Evolutionary conservation across 257 asterid genomes (phyloP), one percentile per base, ranked within the genome.

Genomic region (Fraxinus excelsior): DNA sequence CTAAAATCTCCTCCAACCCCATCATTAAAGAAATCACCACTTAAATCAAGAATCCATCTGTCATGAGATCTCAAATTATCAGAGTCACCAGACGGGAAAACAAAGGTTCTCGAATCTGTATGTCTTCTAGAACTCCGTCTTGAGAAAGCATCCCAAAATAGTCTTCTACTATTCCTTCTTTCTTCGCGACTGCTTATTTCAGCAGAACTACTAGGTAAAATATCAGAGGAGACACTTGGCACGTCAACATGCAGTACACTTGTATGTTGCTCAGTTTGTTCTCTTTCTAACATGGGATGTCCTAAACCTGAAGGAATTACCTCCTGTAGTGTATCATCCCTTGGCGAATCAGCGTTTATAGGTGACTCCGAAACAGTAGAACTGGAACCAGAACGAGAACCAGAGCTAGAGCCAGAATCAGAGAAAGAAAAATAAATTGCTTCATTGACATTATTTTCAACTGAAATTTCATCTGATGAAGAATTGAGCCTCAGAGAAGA

Each of bases 91-190:
- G 91, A 83, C 32, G 96, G 80, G 42, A 86, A 85, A 16, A 71
- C 67, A 75, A 78, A 83, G 34, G 80, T 81, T 80, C 88, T 85
- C 31, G 91, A 84, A 49, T 91, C 88, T 31, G 84, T 56, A 76
- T 82, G 87, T 81, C 96, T 86, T 86, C 98, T 87, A 56, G 95
- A 89, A 83, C 82, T 76, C 71, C 90, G 90, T 82, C 96, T 87
- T 40, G 97, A 87, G 80, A 92, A 92, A 49, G 98, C 90, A 81
- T 95, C 98, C 97, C 94, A 89, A 77, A 92, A 95, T 78, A 92
- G 87, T 82, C 98, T 90, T 87, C 96, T 92, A 76, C 90, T 90
- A 76, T 88, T 87, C 80, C 89, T 87, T 81, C 95, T 88, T 71
- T 85, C 87, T 71, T 88, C 97, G 0, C 80, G 86, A 74, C 82